Percentiles rank a stretch among this genome's conserved stretches.
phyloP scores from a whole-genome alignment of 2,329 filamentous ascomycete genomes.

The Annulohypoxylon truncatum region DNA sequence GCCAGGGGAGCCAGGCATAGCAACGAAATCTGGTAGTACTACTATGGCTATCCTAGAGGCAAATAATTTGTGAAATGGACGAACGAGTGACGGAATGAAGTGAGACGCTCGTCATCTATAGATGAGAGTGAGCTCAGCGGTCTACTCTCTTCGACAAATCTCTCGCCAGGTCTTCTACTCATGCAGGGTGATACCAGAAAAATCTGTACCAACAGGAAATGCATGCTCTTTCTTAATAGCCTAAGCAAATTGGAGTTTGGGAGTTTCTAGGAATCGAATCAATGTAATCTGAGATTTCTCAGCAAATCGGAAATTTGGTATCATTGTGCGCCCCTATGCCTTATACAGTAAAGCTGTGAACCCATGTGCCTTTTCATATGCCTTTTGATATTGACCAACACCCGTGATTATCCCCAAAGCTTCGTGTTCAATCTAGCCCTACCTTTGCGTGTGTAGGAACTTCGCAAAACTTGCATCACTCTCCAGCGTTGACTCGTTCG shows the following conservation, averaged over 20 bases:
- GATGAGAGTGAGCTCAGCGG: background rate
- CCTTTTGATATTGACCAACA: background rate
- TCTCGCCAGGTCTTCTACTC: background rate
- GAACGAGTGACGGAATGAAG: background rate
- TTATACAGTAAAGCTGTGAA: background rate
- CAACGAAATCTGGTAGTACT: background rate
- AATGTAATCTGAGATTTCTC: slow-evolving; percentile 1
- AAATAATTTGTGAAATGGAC: background rate
- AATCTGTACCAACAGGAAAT: background rate
- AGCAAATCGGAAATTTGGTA: slow-evolving; percentile 41
- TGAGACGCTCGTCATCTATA: background rate
- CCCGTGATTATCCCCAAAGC: background rate
- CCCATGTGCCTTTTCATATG: slow-evolving; percentile 22
- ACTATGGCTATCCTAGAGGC: background rate
- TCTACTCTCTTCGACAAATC: background rate
- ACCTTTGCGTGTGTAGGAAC: slow-evolving; percentile 62
- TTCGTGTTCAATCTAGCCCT: slow-evolving; percentile 13
- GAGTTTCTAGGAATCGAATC: slow-evolving; percentile 31
- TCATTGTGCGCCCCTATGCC: slow-evolving; percentile 34
- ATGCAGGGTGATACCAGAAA: background rate
- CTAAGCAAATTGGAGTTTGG: slow-evolving; percentile 36
- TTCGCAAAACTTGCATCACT: slow-evolving; percentile 72
- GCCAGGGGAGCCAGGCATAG: background rate
- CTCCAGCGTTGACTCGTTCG: slow-evolving; percentile 59
- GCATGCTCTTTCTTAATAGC: background rate